Evolutionary conservation across 441 rosid species (phyloP), one percentile per base, ranked within the genome.

Genomic region (Populus hybrid): DNA sequence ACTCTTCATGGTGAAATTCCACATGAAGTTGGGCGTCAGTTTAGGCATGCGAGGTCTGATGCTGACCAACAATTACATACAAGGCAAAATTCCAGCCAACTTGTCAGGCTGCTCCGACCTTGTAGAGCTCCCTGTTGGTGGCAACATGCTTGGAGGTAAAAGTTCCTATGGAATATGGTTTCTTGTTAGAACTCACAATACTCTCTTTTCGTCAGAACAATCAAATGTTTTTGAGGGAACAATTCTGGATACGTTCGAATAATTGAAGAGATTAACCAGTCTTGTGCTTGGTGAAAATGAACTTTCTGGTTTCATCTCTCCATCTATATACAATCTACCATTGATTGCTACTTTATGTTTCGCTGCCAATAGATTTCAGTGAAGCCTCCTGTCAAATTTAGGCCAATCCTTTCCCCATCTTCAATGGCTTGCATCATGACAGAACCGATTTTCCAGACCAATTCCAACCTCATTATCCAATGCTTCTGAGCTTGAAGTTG

Each of bases 381-480:
- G 73, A 10, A 70, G 23, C 34, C 35, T 70, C 24, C 63, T 35
- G 6, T 40, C 73, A 1, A 23, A 40, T 42, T 11, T 24, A n/a
- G 63, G 73, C 57, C 21, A 42, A 4, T 70, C 28, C 8, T 70
- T 46, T 46, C 63, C 59, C 12, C 30, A 24, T 46, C 30, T 21
- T 9, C 21, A 40, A n/a, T 14, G 14, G 3, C 9, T 70, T 3
- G 59, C 24, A 11, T 24, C 23, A 12, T 30, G 69, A 5, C 8
- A 14, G 26, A 70, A 70, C 36, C 35, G 6, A 3, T 42, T 70
- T 70, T 12, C 6, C 14, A 34, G 73, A 11, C 57, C 24, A 0
- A 70, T 70, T 70, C 73, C 73, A 36, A 18, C 24, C 20, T 70
- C 73, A 24, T 38, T 50, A 26, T 12, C 38, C 24, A 72, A 72